Conservation (phyloP, 2,329 filamentous ascomycete species). For the Dothistroma pini region DNA sequence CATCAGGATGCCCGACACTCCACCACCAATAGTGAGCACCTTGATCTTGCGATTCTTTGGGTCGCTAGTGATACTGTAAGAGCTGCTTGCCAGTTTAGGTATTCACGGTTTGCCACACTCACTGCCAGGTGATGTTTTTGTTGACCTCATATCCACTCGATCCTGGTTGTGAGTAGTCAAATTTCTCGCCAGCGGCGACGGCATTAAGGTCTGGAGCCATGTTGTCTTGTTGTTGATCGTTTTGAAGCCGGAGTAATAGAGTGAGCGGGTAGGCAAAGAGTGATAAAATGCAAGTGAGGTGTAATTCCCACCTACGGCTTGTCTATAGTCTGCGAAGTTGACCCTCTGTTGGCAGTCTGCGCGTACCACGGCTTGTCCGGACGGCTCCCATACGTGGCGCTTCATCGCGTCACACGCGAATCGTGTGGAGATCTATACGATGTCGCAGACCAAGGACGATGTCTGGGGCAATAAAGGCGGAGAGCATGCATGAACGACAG, state of each 20-base stretch:
- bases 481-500: neutral
- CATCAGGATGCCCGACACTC: constrained; percentile 46
- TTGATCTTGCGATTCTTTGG: constrained; percentile 41
- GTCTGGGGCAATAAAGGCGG: neutral
- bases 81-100: neutral
- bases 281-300: neutral
- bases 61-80: neutral
- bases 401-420: neutral
- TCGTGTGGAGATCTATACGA: neutral
- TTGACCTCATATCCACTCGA: constrained; percentile 42
- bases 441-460: neutral
- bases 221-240: neutral
- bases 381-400: neutral
- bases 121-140: constrained; percentile 35
- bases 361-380: neutral
- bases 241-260: neutral
- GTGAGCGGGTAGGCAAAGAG: neutral
- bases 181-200: constrained; percentile 34
- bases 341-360: neutral
- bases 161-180: constrained; percentile 45
- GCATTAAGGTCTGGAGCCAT: constrained; percentile 46
- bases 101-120: neutral
- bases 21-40: constrained; percentile 49
- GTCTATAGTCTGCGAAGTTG: neutral
- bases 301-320: neutral